Percentiles rank a stretch among this genome's conserved stretches.
Evolutionary conservation across 371 early-diverging fungal species (phyloP).

Genomic region (Mortierella sp.): DNA sequence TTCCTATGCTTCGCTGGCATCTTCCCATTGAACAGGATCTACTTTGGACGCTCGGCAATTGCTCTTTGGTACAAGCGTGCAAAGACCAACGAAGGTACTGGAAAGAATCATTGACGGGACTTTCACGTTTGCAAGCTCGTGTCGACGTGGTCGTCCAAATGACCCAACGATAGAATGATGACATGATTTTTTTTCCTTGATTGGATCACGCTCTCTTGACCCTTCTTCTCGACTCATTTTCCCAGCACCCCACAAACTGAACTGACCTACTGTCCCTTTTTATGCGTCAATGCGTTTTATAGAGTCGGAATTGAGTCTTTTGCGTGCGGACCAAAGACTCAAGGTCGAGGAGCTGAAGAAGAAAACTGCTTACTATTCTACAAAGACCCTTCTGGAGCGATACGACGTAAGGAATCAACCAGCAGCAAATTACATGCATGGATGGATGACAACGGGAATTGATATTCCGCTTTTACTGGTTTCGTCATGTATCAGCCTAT

Average conservation of each 20-base stretch:
- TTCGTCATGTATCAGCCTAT: not conserved
- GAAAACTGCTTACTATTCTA: constrained; percentile 80
- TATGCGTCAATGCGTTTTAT: not conserved
- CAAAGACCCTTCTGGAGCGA: constrained; percentile 91
- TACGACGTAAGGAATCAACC: constrained; percentile 70
- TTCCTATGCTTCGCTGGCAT: not conserved
- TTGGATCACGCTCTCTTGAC: constrained; percentile 7
- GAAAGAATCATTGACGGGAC: not conserved
- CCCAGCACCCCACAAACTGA: not conserved
- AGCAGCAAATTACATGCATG: not conserved
- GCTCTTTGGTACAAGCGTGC: constrained; percentile 71
- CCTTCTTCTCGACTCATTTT: not conserved
- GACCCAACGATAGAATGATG: not conserved
- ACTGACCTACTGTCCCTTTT: not conserved
- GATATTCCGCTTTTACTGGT: not conserved
- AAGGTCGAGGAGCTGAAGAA: constrained; percentile 76
- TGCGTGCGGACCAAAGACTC: constrained; percentile 59
- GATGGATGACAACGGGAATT: not conserved
- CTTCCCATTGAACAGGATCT: constrained; percentile 59
- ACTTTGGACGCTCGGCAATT: constrained; percentile 62
- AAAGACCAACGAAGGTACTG: constrained; percentile 68
- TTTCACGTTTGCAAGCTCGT: not conserved
- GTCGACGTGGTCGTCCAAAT: constrained; percentile 2
- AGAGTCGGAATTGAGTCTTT: constrained; percentile 43
- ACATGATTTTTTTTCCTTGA: not conserved